These are phyloP conservation scores for Escovopsis weberi DNA, from an alignment of 2,329 filamentous ascomycete genomes.

Conservation along the genomic window DNA sequence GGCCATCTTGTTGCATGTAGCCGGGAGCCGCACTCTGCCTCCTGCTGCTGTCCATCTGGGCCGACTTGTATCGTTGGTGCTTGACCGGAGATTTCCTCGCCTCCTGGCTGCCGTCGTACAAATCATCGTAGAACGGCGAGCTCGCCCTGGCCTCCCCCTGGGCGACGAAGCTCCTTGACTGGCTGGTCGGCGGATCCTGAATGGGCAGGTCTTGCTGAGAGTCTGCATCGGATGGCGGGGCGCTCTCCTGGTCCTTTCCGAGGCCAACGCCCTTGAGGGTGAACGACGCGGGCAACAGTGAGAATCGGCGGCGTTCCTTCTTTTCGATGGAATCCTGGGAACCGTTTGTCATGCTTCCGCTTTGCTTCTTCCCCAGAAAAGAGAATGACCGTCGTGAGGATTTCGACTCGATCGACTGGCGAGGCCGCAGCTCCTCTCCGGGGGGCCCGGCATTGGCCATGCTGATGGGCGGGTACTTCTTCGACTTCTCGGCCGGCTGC, in stretches of 20 bases:
- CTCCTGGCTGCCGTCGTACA: slow-evolving; percentile 21
- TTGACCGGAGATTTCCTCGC: slow-evolving; percentile 18
- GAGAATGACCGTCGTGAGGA: slow-evolving; percentile 55
- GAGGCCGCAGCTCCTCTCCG: slow-evolving; percentile 30
- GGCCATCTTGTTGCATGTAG: slow-evolving; percentile 30
- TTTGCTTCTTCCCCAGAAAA: slow-evolving; percentile 54
- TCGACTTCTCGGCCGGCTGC: slow-evolving; percentile 40
- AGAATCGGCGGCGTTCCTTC: slow-evolving; percentile 51
- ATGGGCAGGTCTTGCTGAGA: slow-evolving; percentile 40
- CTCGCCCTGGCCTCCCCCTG: slow-evolving; percentile 21
- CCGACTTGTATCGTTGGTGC: slow-evolving; percentile 27
- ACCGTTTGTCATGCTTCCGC: slow-evolving; percentile 43
- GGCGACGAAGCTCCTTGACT: slow-evolving; percentile 18
- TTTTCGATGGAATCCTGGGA: slow-evolving; percentile 44
- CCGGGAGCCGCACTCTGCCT: slow-evolving; percentile 29
- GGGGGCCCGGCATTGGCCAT: slow-evolving; percentile 53
- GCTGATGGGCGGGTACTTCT: slow-evolving; percentile 77
- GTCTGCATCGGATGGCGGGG: slow-evolving; percentile 29
- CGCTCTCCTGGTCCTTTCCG: slow-evolving; percentile 36
- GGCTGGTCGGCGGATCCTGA: slow-evolving; percentile 26
- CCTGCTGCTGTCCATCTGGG: slow-evolving; percentile 20
- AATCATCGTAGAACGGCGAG: slow-evolving; percentile 25
- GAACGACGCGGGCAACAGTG: slow-evolving; percentile 50
- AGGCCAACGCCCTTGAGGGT: slow-evolving; percentile 51
- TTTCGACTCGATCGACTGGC: slow-evolving; percentile 57